phyloP scores from a whole-genome alignment of 306 rosid genomes.

The Sechiopsis laciniata region DNA sequence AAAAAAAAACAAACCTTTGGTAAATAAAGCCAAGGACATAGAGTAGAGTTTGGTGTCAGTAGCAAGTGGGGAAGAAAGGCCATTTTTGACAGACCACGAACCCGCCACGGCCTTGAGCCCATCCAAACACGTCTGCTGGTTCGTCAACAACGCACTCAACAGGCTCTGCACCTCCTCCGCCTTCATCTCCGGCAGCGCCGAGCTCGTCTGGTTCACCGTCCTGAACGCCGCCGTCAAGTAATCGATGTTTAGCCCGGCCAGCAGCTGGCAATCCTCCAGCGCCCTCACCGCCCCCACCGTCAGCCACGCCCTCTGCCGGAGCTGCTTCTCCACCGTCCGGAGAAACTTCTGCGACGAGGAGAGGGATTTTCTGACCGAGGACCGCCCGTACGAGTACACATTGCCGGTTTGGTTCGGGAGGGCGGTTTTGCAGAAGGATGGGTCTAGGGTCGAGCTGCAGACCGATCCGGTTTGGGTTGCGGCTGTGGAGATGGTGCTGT shows the following conservation, averaged over 20 bases:
- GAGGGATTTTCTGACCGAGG: slow-evolving; percentile 50
- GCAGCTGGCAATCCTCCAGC: slow-evolving; percentile 57
- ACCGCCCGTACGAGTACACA: slow-evolving; percentile 54
- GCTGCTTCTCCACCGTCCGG: slow-evolving; percentile 36
- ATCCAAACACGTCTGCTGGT: slow-evolving; percentile 74
- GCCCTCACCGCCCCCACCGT: slow-evolving; percentile 50
- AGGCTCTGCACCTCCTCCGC: slow-evolving; percentile 60
- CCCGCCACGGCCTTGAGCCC: slow-evolving; percentile 66
- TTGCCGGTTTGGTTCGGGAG: slow-evolving; percentile 50
- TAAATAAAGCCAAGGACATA: slow-evolving; percentile 63
- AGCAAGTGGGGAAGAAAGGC: slow-evolving; percentile 51
- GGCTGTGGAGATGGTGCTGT: slow-evolving; percentile 4
- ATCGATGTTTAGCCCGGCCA: slow-evolving; percentile 58
- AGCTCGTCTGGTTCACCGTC: slow-evolving; percentile 39
- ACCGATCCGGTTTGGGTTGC: slow-evolving; percentile 28
- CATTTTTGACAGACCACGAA: slow-evolving; percentile 52
- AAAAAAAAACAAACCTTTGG: slow-evolving; percentile 25
- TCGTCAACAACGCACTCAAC: slow-evolving; percentile 68
- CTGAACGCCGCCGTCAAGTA: slow-evolving; percentile 42
- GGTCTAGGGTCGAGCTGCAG: slow-evolving; percentile 70
- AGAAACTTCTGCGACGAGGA: slow-evolving; percentile 57
- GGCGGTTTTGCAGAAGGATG: slow-evolving; percentile 57
- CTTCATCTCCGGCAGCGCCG: slow-evolving; percentile 33
- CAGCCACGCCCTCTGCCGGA: slow-evolving; percentile 29
- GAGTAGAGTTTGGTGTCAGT: slow-evolving; percentile 73